Conservation (phyloP, 1,284 basidiomycete genomes). For the Puccinia hordei region DNA sequence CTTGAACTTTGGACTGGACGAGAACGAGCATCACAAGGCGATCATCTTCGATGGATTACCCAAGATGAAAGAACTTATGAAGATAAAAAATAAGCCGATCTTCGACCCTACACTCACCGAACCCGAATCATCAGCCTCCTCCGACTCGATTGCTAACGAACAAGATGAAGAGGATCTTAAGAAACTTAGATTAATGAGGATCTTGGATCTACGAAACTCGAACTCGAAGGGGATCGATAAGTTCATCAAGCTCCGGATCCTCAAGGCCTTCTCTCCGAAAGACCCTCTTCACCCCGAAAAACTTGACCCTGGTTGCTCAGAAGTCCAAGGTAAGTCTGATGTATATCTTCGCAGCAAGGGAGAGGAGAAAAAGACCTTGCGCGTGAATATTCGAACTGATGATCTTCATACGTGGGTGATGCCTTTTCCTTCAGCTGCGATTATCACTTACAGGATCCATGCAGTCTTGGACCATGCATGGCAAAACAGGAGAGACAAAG, state of each 20-base stretch:
- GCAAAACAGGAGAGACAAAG: conserved; percentile 36
- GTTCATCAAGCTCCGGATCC: conserved; percentile 42
- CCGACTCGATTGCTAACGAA: not conserved
- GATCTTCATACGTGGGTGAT: no score
- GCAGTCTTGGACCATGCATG: conserved; percentile 39
- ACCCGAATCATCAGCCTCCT: not conserved
- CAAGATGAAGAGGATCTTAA: conserved; percentile 14
- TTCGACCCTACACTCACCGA: conserved; percentile 20
- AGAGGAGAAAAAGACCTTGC: no score
- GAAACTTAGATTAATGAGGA: conserved; percentile 20
- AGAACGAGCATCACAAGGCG: conserved; percentile 24
- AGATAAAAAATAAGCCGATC: conserved; percentile 11
- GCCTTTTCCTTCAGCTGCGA: conserved; percentile 16
- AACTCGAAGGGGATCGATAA: conserved; percentile 46
- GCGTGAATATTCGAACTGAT: no score
- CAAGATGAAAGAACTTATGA: conserved; percentile 5
- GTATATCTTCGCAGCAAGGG: not conserved
- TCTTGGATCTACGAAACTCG: conserved; percentile 48
- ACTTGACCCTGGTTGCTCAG: conserved; percentile 46
- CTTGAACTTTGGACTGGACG: conserved; percentile 42
- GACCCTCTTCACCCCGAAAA: conserved; percentile 13
- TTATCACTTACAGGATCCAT: conserved; percentile 44
- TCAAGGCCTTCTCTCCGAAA: conserved; percentile 42
- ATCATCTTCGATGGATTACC: conserved; percentile 41
- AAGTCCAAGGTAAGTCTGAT: conserved; percentile 47